Conservation (phyloP, 495 filamentous ascomycete genomes). For the Hypoxylon lienhwacheense region DNA sequence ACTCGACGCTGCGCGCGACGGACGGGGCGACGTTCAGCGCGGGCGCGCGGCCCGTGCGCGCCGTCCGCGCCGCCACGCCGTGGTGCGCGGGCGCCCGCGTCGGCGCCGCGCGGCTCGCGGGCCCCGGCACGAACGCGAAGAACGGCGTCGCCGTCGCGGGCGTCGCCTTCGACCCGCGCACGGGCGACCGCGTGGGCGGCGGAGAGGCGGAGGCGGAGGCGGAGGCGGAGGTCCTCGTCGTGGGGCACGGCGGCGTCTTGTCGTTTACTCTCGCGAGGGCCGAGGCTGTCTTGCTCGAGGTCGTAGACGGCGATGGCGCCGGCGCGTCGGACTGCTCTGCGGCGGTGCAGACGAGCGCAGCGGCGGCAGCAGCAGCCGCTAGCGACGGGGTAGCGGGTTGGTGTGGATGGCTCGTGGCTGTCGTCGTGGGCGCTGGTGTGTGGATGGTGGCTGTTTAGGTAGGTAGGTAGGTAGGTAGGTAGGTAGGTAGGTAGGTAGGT, state of each 20-base stretch:
- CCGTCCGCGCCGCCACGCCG: constrained; percentile 26
- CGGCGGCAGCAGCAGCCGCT: neutral
- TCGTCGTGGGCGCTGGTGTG: neutral
- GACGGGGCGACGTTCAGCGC: constrained; percentile 30
- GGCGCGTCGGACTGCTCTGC: too few species aligned
- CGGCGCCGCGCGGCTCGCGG: constrained; percentile 22
- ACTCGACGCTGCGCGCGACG: constrained; percentile 33
- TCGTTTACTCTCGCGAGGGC: constrained; percentile 23
- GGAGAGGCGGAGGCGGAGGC: constrained; percentile 5
- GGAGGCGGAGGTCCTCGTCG: constrained; percentile 3
- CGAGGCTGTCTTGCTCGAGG: constrained; percentile 35
- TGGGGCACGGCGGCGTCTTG: constrained; percentile 21
- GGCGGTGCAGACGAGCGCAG: too few species aligned
- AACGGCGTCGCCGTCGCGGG: constrained; percentile 29
- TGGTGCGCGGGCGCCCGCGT: constrained; percentile 19
- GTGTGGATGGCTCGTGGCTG: neutral
- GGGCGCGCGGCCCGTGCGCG: constrained; percentile 19
- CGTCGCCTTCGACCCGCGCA: constrained; percentile 26
- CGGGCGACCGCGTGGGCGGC: constrained; percentile 24
- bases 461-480: neutral
- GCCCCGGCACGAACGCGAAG: constrained; percentile 38
- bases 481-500: neutral
- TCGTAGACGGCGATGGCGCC: neutral
- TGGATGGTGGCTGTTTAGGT: neutral
- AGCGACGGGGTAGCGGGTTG: neutral